Conservation (phyloP, 192 early-diverging fungal genomes). For the Entomortierella chlamydospora region DNA sequence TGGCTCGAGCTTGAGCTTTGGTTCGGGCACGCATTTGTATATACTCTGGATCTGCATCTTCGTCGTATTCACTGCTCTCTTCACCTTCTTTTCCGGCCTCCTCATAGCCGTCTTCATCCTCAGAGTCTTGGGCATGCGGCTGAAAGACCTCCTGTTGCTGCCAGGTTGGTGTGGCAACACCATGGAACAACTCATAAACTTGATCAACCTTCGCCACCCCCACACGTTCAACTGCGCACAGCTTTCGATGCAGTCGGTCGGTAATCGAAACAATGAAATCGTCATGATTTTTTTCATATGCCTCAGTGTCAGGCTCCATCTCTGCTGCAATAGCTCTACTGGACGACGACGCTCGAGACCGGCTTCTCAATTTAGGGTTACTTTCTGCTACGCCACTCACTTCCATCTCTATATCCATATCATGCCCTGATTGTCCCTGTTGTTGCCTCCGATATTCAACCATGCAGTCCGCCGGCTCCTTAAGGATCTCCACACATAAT, state of each 20-base stretch:
- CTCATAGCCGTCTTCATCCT: slow-evolving; percentile 5
- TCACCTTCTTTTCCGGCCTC: not conserved
- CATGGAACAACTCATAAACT: slow-evolving; percentile 42
- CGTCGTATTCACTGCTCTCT: slow-evolving; percentile 29
- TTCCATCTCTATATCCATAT: slow-evolving; percentile 9
- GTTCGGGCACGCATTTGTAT: slow-evolving; percentile 24
- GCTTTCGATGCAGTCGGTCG: slow-evolving; percentile 40
- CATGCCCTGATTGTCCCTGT: not conserved
- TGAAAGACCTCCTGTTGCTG: slow-evolving; percentile 40
- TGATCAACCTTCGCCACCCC: slow-evolving; percentile 52
- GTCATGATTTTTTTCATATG: slow-evolving; percentile 38
- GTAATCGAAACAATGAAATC: slow-evolving; percentile 18
- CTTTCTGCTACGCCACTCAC: no score
- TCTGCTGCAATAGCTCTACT: no score
- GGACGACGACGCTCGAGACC: no score
- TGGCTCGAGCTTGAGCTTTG: slow-evolving; percentile 10
- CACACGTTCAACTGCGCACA: slow-evolving; percentile 49
- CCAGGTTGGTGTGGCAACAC: slow-evolving; percentile 39
- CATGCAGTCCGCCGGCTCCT: slow-evolving; percentile 37
- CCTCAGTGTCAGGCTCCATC: slow-evolving; percentile 2
- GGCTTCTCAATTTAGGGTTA: no score
- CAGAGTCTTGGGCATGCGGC: not conserved
- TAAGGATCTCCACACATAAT: slow-evolving; percentile 34
- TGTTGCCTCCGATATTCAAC: not conserved
- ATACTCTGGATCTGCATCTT: slow-evolving; percentile 30